Percentiles rank a stretch among this genome's conserved stretches.
Conservation (phyloP, 306 rosid genomes). For the Rosa lucieae region DNA sequence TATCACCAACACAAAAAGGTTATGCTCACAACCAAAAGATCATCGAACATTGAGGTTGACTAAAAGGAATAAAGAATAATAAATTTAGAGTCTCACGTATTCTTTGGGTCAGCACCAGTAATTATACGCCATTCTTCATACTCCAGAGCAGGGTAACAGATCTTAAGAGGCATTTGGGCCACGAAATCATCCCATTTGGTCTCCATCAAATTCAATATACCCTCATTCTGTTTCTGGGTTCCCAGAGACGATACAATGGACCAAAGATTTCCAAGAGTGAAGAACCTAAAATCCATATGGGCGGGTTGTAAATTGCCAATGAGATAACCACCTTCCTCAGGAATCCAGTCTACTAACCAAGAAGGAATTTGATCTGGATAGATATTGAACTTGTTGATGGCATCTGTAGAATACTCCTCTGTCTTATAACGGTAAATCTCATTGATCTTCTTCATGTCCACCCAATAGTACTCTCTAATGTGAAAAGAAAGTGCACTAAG, state of each 20-base stretch:
- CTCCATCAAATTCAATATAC: conserved; percentile 73
- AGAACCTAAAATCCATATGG: conserved; percentile 95
- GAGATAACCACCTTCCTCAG: conserved; percentile 88
- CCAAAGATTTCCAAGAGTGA: conserved; percentile 93
- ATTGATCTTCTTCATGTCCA: conserved; percentile 73
- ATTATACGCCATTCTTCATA: conserved; percentile 85
- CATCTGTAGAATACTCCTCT: conserved; percentile 87
- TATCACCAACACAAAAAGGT: background rate
- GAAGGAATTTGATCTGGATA: conserved; percentile 96
- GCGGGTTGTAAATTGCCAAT: conserved; percentile 94
- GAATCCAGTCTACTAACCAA: conserved; percentile 93
- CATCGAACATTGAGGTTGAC: background rate
- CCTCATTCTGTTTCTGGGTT: conserved; percentile 58
- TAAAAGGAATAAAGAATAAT: background rate
- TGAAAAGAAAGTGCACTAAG: conserved; percentile 91
- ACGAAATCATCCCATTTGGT: conserved; percentile 90
- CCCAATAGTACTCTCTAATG: conserved; percentile 93
- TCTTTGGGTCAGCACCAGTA: conserved; percentile 95
- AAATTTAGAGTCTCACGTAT: conserved; percentile 58
- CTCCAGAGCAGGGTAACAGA: conserved; percentile 86
- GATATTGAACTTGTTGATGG: conserved; percentile 90
- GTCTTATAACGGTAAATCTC: conserved; percentile 96
- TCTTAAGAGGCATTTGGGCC: conserved; percentile 86
- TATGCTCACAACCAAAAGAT: background rate
- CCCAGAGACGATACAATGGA: conserved; percentile 82